Evolutionary conservation across 208 protist species (phyloP).

Genomic region (Trichomonas gallinae): DNA sequence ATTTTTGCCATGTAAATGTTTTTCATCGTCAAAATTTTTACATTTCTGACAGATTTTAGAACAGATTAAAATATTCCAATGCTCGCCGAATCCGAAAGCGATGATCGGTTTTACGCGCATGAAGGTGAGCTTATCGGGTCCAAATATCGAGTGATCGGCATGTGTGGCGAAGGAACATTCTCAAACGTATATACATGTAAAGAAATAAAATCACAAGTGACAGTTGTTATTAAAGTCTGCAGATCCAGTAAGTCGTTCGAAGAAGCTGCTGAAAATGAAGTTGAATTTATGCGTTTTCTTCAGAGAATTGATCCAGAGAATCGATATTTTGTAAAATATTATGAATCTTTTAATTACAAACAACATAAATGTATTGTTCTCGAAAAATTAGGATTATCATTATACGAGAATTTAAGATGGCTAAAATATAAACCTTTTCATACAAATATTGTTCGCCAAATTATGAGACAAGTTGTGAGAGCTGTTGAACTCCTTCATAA

Average conservation of each 20-base stretch:
- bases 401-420: neutral
- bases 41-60: no score
- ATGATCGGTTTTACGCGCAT: neutral
- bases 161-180: neutral
- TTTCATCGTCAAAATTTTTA: no score
- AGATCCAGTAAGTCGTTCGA: neutral
- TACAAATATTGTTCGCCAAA: neutral
- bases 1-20: no score
- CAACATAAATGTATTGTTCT: neutral
- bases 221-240: neutral
- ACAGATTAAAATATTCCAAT: neutral
- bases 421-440: neutral
- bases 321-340: neutral
- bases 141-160: neutral
- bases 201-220: neutral
- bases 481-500: neutral
- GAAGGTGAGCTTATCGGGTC: neutral
- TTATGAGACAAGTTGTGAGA: slow-evolving; percentile 2
- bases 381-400: neutral
- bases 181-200: neutral
- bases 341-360: neutral
- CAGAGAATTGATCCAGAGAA: neutral
- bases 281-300: neutral
- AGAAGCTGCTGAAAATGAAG: neutral
- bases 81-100: neutral